Base-by-base conservation (phyloP, 495 filamentous ascomycete species). In the Aspergillus taichungensis region DNA sequence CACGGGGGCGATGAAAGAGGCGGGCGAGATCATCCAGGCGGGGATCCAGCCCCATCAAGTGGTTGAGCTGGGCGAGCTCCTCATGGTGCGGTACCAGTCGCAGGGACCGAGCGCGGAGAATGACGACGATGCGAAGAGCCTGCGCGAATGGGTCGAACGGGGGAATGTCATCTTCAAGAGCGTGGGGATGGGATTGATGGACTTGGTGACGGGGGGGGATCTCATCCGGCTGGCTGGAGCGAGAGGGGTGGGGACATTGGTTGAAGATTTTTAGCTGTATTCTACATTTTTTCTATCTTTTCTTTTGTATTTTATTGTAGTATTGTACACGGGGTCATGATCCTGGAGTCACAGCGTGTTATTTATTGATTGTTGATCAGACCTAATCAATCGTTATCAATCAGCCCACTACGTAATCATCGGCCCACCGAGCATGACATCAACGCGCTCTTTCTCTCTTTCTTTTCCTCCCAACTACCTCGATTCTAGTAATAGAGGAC, bases 11-110 rank as follows among this genome's bases (percentile, higher is more conserved):
- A 53, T 96, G 49, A 79, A 82, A 53, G 88, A 96, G 56, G 85
- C 91, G 0, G 92, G 92, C 5, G 92, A 98, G 69, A 68, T 98
- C 42, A 83, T 91, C 27, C 79, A 87, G 53, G 87, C 87, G 0
- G 85, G 77, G 0, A 63, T 97, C 28, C 64, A 68, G 34, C 73
- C 82, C 0, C 72, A 78, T 27, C 81, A 94, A 54, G 69, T 95
- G 13, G 84, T 94, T 6, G 90, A 98, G 72, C 67, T 89, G 6
- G 89, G 90, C 3, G 88, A 94, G 58, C 60, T 95, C 38, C 69
- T 91, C 40, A 88, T 90, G 80, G 66, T 87, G 44, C 78, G 78
- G 55, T 60, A 69, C 43, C 69, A 66, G 36, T 59, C 59, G 34
- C 42, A 57, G n/a, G 62, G 62, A 24, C 54, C 64, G 14, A 57